Evolutionary conservation across 768 basidiomycete genomes (phyloP).

Genomic region (Exsudoporus frostii): DNA sequence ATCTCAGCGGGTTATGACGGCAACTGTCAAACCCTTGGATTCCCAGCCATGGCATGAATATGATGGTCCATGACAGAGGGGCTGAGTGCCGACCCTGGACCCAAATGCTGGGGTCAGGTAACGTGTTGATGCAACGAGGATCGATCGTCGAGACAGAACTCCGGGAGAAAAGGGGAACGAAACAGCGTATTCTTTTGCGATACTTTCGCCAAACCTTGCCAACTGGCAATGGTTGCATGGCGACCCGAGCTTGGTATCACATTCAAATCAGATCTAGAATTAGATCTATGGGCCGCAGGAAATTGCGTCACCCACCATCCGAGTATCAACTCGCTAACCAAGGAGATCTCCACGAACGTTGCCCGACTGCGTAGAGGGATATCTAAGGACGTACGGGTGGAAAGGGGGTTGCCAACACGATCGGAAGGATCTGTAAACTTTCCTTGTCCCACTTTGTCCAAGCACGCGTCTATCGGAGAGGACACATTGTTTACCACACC

Average conservation of each 20-base stretch:
- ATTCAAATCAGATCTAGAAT: too few relatives aligned
- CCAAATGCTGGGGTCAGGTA: neutral
- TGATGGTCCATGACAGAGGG: slow-evolving; percentile 5
- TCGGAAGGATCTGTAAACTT: slow-evolving; percentile 50
- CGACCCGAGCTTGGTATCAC: neutral
- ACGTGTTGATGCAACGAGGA: slow-evolving; percentile 2
- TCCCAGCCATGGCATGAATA: neutral
- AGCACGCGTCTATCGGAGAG: neutral
- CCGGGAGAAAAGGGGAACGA: neutral
- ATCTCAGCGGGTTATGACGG: neutral
- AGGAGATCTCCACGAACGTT: neutral
- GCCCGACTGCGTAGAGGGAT: neutral
- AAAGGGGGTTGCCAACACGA: slow-evolving; percentile 30
- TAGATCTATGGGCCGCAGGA: neutral
- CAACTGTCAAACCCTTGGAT: neutral
- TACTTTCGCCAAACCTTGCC: neutral
- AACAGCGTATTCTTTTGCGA: neutral
- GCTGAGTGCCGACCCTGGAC: neutral
- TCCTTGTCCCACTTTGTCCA: slow-evolving; percentile 54
- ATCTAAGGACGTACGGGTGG: slow-evolving; percentile 10
- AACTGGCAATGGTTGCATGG: slow-evolving; percentile 1
- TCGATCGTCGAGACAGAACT: neutral
- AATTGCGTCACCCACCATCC: neutral
- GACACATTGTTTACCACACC: slow-evolving; percentile 22
- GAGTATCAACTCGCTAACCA: neutral